phyloP scores from a whole-genome alignment of 2,329 filamentous ascomycete species.

The Nemania sp. region DNA sequence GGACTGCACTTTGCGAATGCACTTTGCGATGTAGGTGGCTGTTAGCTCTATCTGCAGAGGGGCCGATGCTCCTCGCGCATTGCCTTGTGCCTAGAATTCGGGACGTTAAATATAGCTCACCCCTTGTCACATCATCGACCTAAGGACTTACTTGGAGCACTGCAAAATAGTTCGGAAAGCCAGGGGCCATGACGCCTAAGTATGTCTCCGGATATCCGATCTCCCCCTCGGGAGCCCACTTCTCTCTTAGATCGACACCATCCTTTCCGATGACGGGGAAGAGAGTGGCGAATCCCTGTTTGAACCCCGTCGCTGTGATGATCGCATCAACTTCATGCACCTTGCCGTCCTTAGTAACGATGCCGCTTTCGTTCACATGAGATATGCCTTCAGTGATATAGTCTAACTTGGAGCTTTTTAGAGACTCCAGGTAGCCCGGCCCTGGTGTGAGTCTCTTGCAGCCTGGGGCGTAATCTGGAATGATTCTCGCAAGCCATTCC shows the following conservation, averaged over 20 bases:
- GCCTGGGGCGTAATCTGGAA: constrained; percentile 71
- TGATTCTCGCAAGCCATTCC: neutral
- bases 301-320: constrained; percentile 77
- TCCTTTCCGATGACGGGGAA: constrained; percentile 71
- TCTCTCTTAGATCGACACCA: constrained; percentile 60
- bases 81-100: constrained; percentile 69
- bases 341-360: constrained; percentile 69
- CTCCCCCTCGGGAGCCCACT: constrained; percentile 62
- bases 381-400: constrained; percentile 69
- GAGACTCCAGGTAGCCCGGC: constrained; percentile 74
- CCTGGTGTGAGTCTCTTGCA: constrained; percentile 75
- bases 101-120: constrained; percentile 61
- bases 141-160: neutral
- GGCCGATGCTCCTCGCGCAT: constrained; percentile 72
- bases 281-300: constrained; percentile 67
- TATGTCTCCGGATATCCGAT: constrained; percentile 76
- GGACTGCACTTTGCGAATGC: constrained; percentile 70
- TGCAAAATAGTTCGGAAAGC: constrained; percentile 67
- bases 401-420: constrained; percentile 71
- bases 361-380: constrained; percentile 69
- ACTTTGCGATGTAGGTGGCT: constrained; percentile 72
- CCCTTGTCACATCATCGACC: neutral
- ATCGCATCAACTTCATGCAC: constrained; percentile 71
- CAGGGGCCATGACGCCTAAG: constrained; percentile 71
- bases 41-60: constrained; percentile 76